Evolutionary conservation across 2,329 filamentous ascomycete genomes (phyloP), one percentile per base, ranked within the genome.

Genomic region (Chrysoporthe deuterocubensis): DNA sequence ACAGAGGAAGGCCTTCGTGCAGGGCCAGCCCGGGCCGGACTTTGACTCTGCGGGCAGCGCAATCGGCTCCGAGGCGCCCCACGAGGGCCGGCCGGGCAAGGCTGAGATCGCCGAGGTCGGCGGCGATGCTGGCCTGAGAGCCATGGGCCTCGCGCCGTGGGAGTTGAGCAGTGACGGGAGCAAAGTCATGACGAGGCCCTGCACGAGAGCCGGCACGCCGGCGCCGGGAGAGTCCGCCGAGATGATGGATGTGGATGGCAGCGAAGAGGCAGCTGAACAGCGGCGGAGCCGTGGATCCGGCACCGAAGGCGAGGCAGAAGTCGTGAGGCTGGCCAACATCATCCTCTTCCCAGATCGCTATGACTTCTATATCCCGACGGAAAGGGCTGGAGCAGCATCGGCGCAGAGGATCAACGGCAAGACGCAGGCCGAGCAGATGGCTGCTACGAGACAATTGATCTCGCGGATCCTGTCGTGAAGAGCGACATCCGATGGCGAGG

Each of bases 91-190:
- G 0, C 80, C 83, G 1, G 82, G 81, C 26, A 83, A 85, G 73
- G 81, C 80, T 46, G 84, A 86, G 65, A 85, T 87, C 70, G 81
- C 79, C 14, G 80, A 81, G 56, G 80, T 83, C 1, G 85, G 84
- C 13, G 85, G 85, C 1, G 77, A 81, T 2, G 81, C 82, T 8
- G 85, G 79, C 0, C 74, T 88, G 65, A 81, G 83, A 71, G 85
- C 85, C n/a, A 88, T 89, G 85, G 86, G 86, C 0, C 77, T 89
- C 1, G 81, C 81, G 48, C 84, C 83, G 3, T 87, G 85, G 81
- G 81, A 79, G 59, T 72, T 81, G 4, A 65, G 65, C 4, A 50
- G 65, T 26, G 76, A 81, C 62, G 74, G 76, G 26, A 74, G 81
- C 70, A 69, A 79, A 62, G 68, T 69, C 16, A 69, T 81, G 11